A percentile compares a stretch with the other conserved stretches of the same genome.
phyloP scores from a whole-genome alignment of 169 alveolate species.

The Plasmodium yoelii region DNA sequence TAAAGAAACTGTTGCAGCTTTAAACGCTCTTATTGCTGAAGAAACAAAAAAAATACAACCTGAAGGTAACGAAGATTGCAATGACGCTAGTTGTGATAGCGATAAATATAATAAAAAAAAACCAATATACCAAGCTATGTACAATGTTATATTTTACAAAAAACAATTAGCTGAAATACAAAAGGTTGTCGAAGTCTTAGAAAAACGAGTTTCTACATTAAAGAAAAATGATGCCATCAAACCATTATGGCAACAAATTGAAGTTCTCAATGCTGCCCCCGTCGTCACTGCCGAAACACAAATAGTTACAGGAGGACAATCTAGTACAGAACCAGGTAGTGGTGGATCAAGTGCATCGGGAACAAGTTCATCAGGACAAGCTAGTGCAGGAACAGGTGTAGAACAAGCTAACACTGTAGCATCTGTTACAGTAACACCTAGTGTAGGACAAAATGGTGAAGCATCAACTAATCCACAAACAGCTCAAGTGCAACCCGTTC shows the following conservation, averaged over 20 bases:
- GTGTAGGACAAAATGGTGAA: no score
- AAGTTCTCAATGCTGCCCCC: background rate
- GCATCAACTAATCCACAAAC: no score
- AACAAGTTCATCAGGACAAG: no score
- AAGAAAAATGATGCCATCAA: constrained; percentile 20
- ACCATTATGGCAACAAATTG: constrained; percentile 9
- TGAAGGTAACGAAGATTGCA: background rate
- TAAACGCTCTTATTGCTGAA: constrained; percentile 3
- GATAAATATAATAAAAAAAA: background rate
- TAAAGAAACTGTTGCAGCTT: background rate
- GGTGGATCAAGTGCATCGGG: no score
- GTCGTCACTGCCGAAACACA: background rate
- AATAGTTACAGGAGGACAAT: background rate
- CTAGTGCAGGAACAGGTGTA: no score
- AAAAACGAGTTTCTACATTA: constrained; percentile 17
- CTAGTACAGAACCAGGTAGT: no score
- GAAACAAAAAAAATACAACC: background rate
- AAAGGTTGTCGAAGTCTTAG: constrained; percentile 22
- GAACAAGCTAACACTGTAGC: no score
- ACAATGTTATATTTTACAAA: constrained; percentile 30
- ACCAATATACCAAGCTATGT: constrained; percentile 10
- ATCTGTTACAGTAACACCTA: no score
- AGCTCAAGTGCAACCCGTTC: background rate
- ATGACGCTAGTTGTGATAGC: background rate
- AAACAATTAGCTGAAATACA: constrained; percentile 44